phyloP scores from a whole-genome alignment of 768 basidiomycete genomes.

The Amanita muscaria region DNA sequence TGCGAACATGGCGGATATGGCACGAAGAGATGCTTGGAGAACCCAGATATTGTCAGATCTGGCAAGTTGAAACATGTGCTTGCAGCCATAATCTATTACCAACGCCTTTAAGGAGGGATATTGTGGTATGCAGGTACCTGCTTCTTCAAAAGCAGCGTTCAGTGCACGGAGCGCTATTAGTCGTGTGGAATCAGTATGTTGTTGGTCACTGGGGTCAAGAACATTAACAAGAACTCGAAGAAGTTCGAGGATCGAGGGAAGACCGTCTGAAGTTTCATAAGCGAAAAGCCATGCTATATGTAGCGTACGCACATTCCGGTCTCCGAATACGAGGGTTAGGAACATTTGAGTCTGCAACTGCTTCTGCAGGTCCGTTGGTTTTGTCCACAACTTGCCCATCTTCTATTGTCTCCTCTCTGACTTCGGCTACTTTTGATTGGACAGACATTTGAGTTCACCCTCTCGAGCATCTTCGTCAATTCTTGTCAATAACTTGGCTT shows the following conservation, averaged over 20 bases:
- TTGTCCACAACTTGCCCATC: neutral
- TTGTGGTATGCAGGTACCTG: conserved; percentile 63
- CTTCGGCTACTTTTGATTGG: conserved; percentile 22
- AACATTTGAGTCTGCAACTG: conserved; percentile 9
- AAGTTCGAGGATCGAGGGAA: conserved; percentile 88
- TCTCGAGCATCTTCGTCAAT: conserved; percentile 43
- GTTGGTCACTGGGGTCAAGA: conserved; percentile 87
- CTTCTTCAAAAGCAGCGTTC: conserved; percentile 79
- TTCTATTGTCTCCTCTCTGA: conserved; percentile 14
- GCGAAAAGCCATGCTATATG: conserved; percentile 2
- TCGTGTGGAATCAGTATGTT: conserved; percentile 94
- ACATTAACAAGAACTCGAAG: conserved; percentile 92
- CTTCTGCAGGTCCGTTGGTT: conserved; percentile 6
- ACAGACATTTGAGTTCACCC: conserved; percentile 57
- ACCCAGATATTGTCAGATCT: conserved; percentile 81
- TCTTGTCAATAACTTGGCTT: conserved; percentile 47
- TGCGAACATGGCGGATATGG: conserved; percentile 81
- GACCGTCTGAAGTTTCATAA: conserved; percentile 47
- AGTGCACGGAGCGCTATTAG: conserved; percentile 82
- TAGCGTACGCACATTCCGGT: conserved; percentile 26
- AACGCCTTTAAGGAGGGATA: conserved; percentile 75
- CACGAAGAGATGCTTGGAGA: conserved; percentile 72
- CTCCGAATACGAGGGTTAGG: neutral
- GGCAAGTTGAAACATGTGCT: conserved; percentile 94
- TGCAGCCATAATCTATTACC: conserved; percentile 85